Evolutionary conservation across 2,329 filamentous ascomycete species (phyloP).

Genomic region (Cadophora sp.): DNA sequence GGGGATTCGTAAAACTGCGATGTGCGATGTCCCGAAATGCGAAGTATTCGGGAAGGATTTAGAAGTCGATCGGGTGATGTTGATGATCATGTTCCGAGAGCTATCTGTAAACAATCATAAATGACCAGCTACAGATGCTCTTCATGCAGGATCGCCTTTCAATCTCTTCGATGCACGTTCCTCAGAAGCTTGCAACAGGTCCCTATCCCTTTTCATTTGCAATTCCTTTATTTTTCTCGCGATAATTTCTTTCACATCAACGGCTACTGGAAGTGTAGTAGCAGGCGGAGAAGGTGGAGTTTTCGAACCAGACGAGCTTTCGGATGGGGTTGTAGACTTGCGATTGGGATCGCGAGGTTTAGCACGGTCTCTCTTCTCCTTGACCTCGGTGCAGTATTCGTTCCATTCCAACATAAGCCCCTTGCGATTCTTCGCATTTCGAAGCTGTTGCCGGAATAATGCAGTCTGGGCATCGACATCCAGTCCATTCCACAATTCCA

Average conservation of each 20-base stretch:
- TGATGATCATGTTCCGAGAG: background rate
- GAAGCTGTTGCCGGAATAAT: slow-evolving; percentile 5
- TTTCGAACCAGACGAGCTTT: background rate
- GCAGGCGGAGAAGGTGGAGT: background rate
- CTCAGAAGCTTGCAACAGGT: background rate
- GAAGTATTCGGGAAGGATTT: background rate
- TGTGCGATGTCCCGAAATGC: background rate
- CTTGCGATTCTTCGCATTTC: slow-evolving; percentile 14
- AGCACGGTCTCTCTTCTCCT: background rate
- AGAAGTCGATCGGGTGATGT: background rate
- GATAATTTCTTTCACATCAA: slow-evolving; percentile 10
- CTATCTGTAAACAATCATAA: background rate
- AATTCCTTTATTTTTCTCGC: background rate
- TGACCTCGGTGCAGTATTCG: background rate
- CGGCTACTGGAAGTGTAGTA: background rate
- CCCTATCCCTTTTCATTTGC: slow-evolving; percentile 1
- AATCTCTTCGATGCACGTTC: slow-evolving; percentile 1
- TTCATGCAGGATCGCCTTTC: slow-evolving; percentile 1
- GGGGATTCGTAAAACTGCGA: background rate
- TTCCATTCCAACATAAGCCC: slow-evolving; percentile 18
- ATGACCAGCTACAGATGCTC: background rate
- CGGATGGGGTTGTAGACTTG: background rate
- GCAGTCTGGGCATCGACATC: slow-evolving; percentile 5
- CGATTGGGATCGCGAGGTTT: background rate
- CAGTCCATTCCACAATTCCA: slow-evolving; percentile 12